Base-by-base conservation (phyloP, 805 yeast genomes). In the Komagataella populi region DNA sequence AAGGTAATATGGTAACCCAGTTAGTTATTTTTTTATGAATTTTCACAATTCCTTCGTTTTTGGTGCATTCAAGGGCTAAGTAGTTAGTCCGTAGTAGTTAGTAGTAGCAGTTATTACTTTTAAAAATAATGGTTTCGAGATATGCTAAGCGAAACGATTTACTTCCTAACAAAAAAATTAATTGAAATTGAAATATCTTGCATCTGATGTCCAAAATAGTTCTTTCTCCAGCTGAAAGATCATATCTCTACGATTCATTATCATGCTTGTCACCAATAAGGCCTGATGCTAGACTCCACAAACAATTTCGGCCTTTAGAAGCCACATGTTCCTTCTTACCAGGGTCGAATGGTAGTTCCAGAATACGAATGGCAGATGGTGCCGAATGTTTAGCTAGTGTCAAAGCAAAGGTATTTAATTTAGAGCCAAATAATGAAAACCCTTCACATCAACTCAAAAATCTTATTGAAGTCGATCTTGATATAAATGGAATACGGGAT, bases 361-460 rank as follows among this genome's bases (percentile, higher is more conserved):
- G 96, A 68, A 78, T 91, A 17, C 76, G 89, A 56, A 76, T 88
- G 39, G 76, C 85, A 49, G 98, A 91, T 65, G 98, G 99, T 20
- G 80, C 88, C 55, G 98, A 93, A 66, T 88, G 96, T 59, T 83
- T 93, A 39, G 91, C 88, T 4, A 93, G 97, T 60, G 76, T 91
- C 48, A 93, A 93, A 66, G 79, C 90, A 10, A 84, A 85, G 59
- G 96, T 90, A 3, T 85, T 87, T 14, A 45, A 23, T 24, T 44
- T 48, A 6, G 48, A 48, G 2, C 43, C 46, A 23, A 23, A 22
- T 3, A 23, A 24, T 8, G 46, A 53, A 55, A 61, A 50, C 52
- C 57, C 39, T 4, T 6, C 47, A 53, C 62, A 2, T 53, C 66
- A 55, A 53, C 73, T 75, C 16, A 58, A 70, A 0, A 79, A 76